Base-by-base conservation (phyloP, 495 filamentous ascomycete species). In the Penicillium canescens region DNA sequence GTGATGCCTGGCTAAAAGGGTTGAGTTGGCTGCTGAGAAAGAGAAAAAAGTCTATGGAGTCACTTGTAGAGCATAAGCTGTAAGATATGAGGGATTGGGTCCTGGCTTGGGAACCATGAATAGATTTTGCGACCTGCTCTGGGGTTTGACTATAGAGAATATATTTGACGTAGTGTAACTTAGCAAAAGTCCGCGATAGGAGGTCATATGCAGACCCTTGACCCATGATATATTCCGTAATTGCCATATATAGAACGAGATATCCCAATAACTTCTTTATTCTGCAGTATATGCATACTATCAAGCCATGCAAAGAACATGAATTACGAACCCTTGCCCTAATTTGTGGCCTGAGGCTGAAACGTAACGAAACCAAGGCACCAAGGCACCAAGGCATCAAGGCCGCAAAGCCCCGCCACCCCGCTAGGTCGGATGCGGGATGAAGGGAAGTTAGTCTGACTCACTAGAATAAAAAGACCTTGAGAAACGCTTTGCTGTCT, bases 21-120 rank as follows among this genome's bases (percentile, higher is more conserved):
- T 49, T 8, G 42, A 31, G 21, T 37, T 57, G 28, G 12, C 52
- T 28, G 38, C 18, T 20, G 21, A 47, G 48, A 38, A 52, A 11
- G 48, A 52, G 44, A 52, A 12, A 24, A 24, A 36, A 24, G 24
- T 24, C n/a, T 7, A 57, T 57, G 42, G 42, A 57, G 42, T 31
- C 37, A 28, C n/a, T 52, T 14, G 49, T 57, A 16, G 37, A 21
- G n/a, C 8, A 21, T 20, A 57, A 52, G 24, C 26, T 52, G 26
- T 31, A 35, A 45, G 34, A 42, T 12, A 57, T 16, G 43, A 34
- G 24, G 37, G 43, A 26, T 23, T 47, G 42, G 55, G 36, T 37
- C 47, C 12, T 56, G 46, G 31, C 54, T 31, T 53, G 50, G 50
- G 48, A 57, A 28, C 55, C 49, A 57, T 51, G 50, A 52, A 33